These are phyloP conservation scores for Violaceomyces palustris DNA, from an alignment of 1,284 basidiomycete genomes.

Conservation along the genomic window DNA sequence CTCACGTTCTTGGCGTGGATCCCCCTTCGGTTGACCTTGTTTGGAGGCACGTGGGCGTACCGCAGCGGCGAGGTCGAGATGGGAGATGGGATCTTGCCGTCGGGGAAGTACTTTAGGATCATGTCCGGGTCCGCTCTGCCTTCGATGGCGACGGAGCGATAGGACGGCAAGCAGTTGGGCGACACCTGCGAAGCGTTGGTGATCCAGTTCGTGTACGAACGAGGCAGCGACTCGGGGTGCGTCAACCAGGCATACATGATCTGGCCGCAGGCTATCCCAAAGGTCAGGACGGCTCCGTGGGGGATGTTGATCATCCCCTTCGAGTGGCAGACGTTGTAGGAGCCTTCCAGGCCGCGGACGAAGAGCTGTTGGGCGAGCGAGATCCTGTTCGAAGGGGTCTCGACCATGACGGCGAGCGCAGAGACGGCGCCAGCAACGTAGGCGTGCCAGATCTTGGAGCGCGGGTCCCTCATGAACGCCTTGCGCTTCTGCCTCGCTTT, in stretches of 20 bases:
- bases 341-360: constrained; percentile 74
- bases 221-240: constrained; percentile 31
- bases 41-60: constrained; percentile 35
- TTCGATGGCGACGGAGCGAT: constrained; percentile 10
- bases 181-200: constrained; percentile 39
- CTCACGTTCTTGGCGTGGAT: constrained; percentile 39
- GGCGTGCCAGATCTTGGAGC: constrained; percentile 71
- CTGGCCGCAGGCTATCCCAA: constrained; percentile 76
- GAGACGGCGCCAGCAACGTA: constrained; percentile 78
- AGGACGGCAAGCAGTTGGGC: constrained; percentile 17
- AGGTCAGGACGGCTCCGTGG: constrained; percentile 76
- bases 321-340: constrained; percentile 68
- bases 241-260: constrained; percentile 73
- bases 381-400: constrained; percentile 65
- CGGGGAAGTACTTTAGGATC: constrained; percentile 31
- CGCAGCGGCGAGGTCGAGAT: constrained; percentile 27
- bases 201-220: constrained; percentile 45
- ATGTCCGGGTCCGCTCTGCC: constrained; percentile 12
- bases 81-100: constrained; percentile 41
- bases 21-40: constrained; percentile 27
- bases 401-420: constrained; percentile 74
- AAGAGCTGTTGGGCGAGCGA: constrained; percentile 86
- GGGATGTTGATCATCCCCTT: constrained; percentile 65
- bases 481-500: constrained; percentile 36
- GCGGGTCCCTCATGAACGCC: constrained; percentile 44